Evolutionary conservation across 441 rosid genomes (phyloP).

Genomic region (Eruca vesicaria): DNA sequence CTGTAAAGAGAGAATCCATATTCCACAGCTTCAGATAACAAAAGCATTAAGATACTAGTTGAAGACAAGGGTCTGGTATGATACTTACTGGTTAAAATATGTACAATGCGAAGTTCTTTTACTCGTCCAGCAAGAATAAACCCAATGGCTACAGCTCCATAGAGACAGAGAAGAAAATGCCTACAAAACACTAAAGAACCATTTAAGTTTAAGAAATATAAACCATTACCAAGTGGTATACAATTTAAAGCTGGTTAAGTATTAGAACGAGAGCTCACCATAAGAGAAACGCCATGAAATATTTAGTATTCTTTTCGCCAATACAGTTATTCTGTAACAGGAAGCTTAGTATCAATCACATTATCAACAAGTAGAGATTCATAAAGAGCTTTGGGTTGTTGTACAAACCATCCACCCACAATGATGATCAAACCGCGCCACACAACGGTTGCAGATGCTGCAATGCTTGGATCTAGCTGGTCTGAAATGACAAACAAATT

Average conservation of each 20-base stretch:
- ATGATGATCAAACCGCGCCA: slow-evolving; percentile 95
- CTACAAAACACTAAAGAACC: slow-evolving; percentile 40
- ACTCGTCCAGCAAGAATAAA: slow-evolving; percentile 69
- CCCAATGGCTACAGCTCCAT: slow-evolving; percentile 70
- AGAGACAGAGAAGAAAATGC: slow-evolving; percentile 75
- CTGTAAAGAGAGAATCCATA: slow-evolving; percentile 39
- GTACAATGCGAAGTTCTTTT: slow-evolving; percentile 55
- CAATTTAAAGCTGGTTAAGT: slow-evolving; percentile 1
- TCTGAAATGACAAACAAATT: slow-evolving; percentile 40
- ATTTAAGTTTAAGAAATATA: background rate
- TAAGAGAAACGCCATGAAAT: slow-evolving; percentile 38
- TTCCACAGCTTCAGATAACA: background rate
- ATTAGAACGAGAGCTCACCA: slow-evolving; percentile 35
- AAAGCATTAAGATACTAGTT: slow-evolving; percentile 2
- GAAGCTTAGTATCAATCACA: slow-evolving; percentile 9
- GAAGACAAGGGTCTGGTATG: background rate
- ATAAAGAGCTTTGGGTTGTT: background rate
- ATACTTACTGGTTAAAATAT: slow-evolving; percentile 56
- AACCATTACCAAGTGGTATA: background rate
- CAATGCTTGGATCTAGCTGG: slow-evolving; percentile 98
- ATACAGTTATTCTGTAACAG: slow-evolving; percentile 37
- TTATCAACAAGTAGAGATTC: background rate
- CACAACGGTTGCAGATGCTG: slow-evolving; percentile 86
- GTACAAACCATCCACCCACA: slow-evolving; percentile 52
- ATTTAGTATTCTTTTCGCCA: slow-evolving; percentile 36